A percentile compares a stretch with the other conserved stretches of the same genome.
Conservation (phyloP, 768 basidiomycete species). For the Cystofilobasidium capitatum region DNA sequence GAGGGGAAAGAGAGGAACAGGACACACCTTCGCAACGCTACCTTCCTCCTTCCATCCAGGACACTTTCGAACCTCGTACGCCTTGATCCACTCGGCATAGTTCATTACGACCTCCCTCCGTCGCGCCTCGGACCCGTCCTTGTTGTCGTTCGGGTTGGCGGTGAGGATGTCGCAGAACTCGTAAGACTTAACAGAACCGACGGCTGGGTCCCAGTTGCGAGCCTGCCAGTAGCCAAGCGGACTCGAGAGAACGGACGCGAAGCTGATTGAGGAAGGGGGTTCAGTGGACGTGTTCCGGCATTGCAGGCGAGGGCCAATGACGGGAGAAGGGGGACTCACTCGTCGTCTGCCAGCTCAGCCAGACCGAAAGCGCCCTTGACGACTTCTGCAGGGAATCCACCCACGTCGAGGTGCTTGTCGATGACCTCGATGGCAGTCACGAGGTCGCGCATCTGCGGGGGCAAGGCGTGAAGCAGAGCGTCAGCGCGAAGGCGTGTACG, state of each 20-base stretch:
- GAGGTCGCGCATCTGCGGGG: constrained; percentile 34
- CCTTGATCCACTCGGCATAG: constrained; percentile 67
- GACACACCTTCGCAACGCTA: constrained; percentile 47
- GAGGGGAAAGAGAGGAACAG: not conserved
- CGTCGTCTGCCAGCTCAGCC: constrained; percentile 55
- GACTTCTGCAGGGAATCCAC: constrained; percentile 40
- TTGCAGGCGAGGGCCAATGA: not conserved
- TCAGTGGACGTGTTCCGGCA: too few relatives aligned
- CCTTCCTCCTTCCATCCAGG: constrained; percentile 39
- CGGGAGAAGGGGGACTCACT: constrained; percentile 29
- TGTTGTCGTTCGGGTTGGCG: constrained; percentile 20
- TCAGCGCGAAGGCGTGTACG: not conserved
- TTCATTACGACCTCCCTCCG: constrained; percentile 39
- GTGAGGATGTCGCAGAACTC: constrained; percentile 35
- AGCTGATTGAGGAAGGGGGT: too few relatives aligned
- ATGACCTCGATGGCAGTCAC: constrained; percentile 30
- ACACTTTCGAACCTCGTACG: constrained; percentile 49
- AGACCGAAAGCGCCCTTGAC: constrained; percentile 74
- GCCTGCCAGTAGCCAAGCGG: constrained; percentile 70
- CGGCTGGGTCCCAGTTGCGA: constrained; percentile 73
- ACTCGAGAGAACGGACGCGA: constrained; percentile 57
- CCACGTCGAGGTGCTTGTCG: constrained; percentile 31
- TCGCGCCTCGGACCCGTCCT: constrained; percentile 12
- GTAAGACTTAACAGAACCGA: constrained; percentile 44
- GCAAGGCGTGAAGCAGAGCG: not conserved